Base-by-base conservation (phyloP, 768 basidiomycete species). In the Amanita inopinata region DNA sequence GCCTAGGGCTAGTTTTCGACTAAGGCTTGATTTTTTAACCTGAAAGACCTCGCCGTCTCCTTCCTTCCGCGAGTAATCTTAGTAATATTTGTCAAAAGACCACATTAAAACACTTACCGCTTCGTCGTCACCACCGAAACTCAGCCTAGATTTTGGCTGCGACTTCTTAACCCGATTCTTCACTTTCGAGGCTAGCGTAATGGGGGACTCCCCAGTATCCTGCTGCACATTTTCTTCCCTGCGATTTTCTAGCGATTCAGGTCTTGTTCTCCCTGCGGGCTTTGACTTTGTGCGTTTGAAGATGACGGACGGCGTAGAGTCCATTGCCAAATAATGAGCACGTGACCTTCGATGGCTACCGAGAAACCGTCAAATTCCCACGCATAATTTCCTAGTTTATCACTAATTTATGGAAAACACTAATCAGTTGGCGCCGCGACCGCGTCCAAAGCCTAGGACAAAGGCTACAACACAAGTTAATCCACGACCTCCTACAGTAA, bases 11-110 rank as follows among this genome's bases (percentile, higher is more conserved):
- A 85, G 54, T 50, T 82, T 84, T 47, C 67, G 65, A 53, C 86
- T 89, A 33, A 90, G 64, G 40, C 59, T 80, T 2, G 84, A 87
- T 61, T 87, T 91, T 58, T 88, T 90, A 12, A 90, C 64, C 64
- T 83, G 70, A 56, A 91, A 89, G 0, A 71, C 65, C 45, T 86
- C 80, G 5, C 69, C 76, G 28, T 70, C 71, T 8, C 66, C 70
- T 52, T 73, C 72, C 78, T 85, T 40, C 43, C 35, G 31, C 46
- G 8, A 23, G 6, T 0, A 8, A 32, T 32, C 5, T 34, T 28
- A 60, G 69, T 51, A 64, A 63, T 47, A 57, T n/a, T n/a, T n/a
- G 52, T 43, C 46, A 45, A 35, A 17, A 31, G 18, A 38, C 31
- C 50, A 38, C 47, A 46, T 47, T 41, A 48, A 34, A 45, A 56